phyloP scores from a whole-genome alignment of 495 filamentous ascomycete genomes.

The Xylaria acuta region DNA sequence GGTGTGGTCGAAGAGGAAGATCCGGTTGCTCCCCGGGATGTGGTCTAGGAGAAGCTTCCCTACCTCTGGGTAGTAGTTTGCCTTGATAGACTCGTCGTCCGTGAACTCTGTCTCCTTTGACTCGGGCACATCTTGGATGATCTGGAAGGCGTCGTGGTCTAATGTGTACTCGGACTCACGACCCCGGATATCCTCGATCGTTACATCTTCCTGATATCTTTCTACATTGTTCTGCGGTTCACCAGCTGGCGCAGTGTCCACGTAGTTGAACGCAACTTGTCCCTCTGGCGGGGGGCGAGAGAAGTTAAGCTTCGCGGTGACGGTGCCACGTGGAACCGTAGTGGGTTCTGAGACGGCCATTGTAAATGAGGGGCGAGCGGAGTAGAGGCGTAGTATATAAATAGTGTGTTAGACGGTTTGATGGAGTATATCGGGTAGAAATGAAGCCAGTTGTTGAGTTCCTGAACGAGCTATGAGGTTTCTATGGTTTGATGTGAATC shows the following conservation, averaged over 20 bases:
- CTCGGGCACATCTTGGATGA: slow-evolving; percentile 55
- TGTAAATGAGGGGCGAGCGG: slow-evolving; percentile 19
- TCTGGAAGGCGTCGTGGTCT: slow-evolving; percentile 75
- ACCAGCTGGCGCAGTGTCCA: slow-evolving; percentile 67
- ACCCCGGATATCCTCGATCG: slow-evolving; percentile 70
- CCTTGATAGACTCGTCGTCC: slow-evolving; percentile 66
- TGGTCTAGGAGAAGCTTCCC: slow-evolving; percentile 66
- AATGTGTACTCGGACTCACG: slow-evolving; percentile 69
- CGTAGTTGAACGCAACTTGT: slow-evolving; percentile 70
- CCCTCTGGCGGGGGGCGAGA: slow-evolving; percentile 68
- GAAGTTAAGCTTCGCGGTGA: slow-evolving; percentile 71
- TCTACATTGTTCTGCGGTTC: slow-evolving; percentile 67
- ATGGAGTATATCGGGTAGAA: neutral
- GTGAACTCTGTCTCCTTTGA: slow-evolving; percentile 64
- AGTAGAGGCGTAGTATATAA: neutral
- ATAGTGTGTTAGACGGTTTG: neutral
- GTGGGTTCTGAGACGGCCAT: slow-evolving; percentile 43
- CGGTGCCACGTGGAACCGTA: slow-evolving; percentile 69
- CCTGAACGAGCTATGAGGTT: slow-evolving; percentile 3
- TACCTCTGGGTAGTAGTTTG: slow-evolving; percentile 84
- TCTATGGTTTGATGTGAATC: neutral
- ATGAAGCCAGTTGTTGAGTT: slow-evolving; percentile 11
- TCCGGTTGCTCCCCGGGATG: slow-evolving; percentile 65
- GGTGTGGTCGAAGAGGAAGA: slow-evolving; percentile 90
- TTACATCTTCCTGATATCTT: slow-evolving; percentile 51